Conservation (phyloP, 768 basidiomycete genomes). For the Lactarius akahatsu region DNA sequence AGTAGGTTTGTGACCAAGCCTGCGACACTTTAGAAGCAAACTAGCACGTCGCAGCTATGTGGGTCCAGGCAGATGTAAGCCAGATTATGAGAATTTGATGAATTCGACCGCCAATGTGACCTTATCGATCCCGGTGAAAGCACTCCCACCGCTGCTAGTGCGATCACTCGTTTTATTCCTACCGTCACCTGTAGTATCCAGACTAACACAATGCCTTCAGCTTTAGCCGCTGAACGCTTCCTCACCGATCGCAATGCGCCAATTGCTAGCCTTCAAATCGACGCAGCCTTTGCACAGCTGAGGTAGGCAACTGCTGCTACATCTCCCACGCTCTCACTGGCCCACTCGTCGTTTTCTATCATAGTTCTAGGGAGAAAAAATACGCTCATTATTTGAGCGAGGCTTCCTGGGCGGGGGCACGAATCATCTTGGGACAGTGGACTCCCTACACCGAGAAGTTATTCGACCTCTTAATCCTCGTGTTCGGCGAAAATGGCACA, state of each 20-base stretch:
- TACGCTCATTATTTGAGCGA: conserved; percentile 71
- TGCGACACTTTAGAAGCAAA: no score
- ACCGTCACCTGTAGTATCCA: background rate
- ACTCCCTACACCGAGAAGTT: conserved; percentile 65
- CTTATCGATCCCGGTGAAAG: background rate
- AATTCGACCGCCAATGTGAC: background rate
- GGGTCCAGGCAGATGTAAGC: background rate
- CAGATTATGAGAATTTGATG: background rate
- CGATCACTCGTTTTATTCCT: background rate
- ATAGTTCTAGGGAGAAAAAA: conserved; percentile 69
- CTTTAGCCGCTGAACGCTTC: conserved; percentile 54
- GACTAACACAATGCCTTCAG: conserved; percentile 32
- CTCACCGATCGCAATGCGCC: conserved; percentile 77
- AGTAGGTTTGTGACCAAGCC: no score
- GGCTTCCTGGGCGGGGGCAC: conserved; percentile 82
- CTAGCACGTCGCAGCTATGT: no score
- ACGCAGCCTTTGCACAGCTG: conserved; percentile 65
- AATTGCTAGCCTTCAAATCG: conserved; percentile 67
- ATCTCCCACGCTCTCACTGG: background rate
- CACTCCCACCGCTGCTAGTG: background rate
- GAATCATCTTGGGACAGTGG: conserved; percentile 85
- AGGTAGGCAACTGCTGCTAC: conserved; percentile 42
- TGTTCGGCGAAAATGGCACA: conserved; percentile 59
- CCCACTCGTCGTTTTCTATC: background rate
- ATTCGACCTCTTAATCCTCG: conserved; percentile 69